Percentiles rank a stretch among this genome's conserved stretches.
These are phyloP conservation scores for Boletus albobrunnescens DNA, from an alignment of 1,284 basidiomycete species.

Conservation along the genomic window DNA sequence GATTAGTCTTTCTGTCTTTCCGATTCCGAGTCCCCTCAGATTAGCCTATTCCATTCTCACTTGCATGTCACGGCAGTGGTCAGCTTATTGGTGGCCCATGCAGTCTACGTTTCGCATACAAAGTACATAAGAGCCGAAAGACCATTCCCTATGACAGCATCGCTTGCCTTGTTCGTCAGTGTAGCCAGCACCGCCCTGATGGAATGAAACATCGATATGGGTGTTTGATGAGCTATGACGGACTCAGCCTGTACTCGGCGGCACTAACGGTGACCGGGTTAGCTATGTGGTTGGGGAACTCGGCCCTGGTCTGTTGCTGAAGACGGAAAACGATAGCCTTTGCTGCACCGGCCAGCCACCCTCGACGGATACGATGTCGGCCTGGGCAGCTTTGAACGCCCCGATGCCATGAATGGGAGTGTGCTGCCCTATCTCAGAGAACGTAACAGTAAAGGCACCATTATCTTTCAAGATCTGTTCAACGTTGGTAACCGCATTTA, in stretches of 20 bases:
- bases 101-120: too few species aligned
- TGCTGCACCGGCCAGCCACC: slow-evolving; percentile 80
- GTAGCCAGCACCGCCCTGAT: slow-evolving; percentile 64
- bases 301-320: slow-evolving; percentile 51
- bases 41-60: too few species aligned
- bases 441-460: slow-evolving; percentile 61
- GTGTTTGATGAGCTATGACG: background rate
- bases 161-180: slow-evolving; percentile 68
- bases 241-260: slow-evolving; percentile 66
- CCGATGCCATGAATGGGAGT: slow-evolving; percentile 68
- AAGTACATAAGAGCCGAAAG: too few species aligned
- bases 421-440: slow-evolving; percentile 75
- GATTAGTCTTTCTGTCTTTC: too few species aligned
- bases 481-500: slow-evolving; percentile 56
- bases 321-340: slow-evolving; percentile 66
- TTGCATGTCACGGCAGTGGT: too few species aligned
- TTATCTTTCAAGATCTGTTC: slow-evolving; percentile 54
- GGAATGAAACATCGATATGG: slow-evolving; percentile 10
- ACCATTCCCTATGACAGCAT: too few species aligned
- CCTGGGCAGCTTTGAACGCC: slow-evolving; percentile 49
- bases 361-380: slow-evolving; percentile 69
- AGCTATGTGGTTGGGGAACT: slow-evolving; percentile 55
- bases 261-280: slow-evolving; percentile 81
- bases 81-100: too few species aligned
- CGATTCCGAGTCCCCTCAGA: too few species aligned